Evolutionary conservation across 805 yeast genomes (phyloP).

Genomic region (Groenewaldozyma salmanticensis): DNA sequence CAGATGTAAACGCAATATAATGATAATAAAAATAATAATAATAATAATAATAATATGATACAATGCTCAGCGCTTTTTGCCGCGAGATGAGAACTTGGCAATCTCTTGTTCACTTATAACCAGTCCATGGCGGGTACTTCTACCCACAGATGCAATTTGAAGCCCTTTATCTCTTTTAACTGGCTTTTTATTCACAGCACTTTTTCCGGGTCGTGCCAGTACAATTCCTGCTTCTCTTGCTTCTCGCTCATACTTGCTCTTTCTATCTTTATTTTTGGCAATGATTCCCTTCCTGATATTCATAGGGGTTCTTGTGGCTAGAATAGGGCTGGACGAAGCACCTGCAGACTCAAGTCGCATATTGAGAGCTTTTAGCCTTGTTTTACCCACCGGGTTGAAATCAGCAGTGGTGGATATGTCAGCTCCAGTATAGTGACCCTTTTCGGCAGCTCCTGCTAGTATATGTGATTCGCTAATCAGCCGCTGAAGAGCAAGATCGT

Average conservation of each 20-base stretch:
- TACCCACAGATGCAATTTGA: conserved; percentile 66
- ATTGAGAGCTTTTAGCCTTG: conserved; percentile 29
- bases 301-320: conserved; percentile 79
- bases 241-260: conserved; percentile 51
- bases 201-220: conserved; percentile 40
- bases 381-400: conserved; percentile 30
- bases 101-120: conserved; percentile 61
- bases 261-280: conserved; percentile 39
- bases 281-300: conserved; percentile 77
- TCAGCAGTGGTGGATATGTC: conserved; percentile 22
- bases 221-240: conserved; percentile 88
- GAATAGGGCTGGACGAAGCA: conserved; percentile 24
- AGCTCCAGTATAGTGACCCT: conserved; percentile 24
- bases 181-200: conserved; percentile 27
- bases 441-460: conserved; percentile 25
- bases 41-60: too few relatives aligned
- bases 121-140: conserved; percentile 69
- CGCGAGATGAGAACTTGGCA: conserved; percentile 24
- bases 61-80: too few relatives aligned
- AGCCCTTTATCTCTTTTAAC: conserved; percentile 67
- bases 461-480: conserved; percentile 63
- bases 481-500: conserved; percentile 60
- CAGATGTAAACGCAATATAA: too few relatives aligned
- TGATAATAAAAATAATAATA: too few relatives aligned
- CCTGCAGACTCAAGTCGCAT: conserved; percentile 25